Evolutionary conservation across 129 eudicot species (phyloP).

Genomic region (Logfia minima): DNA sequence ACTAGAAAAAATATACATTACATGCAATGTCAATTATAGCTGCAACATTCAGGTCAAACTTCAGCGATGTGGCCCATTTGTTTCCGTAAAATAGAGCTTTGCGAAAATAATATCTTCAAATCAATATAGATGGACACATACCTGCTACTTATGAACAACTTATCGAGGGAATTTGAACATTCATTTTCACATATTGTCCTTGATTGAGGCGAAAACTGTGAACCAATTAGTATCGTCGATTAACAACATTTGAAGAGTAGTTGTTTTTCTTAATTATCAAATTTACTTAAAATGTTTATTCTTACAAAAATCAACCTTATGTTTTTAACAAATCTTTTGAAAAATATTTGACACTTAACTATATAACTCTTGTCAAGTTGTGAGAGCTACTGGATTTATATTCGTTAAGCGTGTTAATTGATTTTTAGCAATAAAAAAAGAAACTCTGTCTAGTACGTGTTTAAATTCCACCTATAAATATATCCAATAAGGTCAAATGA

Average conservation of each 20-base stretch:
- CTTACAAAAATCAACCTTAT: too few relatives aligned
- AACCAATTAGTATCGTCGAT: too few relatives aligned
- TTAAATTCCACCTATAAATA: constrained; percentile 4
- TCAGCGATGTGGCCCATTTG: not conserved
- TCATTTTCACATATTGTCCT: too few relatives aligned
- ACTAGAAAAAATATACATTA: not conserved
- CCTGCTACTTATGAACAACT: not conserved
- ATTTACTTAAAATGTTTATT: too few relatives aligned
- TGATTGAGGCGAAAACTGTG: too few relatives aligned
- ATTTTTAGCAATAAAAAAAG: constrained; percentile 4
- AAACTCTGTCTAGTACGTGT: not conserved
- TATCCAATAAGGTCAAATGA: constrained; percentile 17
- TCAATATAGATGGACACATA: not conserved
- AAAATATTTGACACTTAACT: not conserved
- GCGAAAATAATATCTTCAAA: too few relatives aligned
- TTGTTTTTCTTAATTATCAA: too few relatives aligned
- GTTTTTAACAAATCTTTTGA: too few relatives aligned
- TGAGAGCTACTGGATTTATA: constrained; percentile 8
- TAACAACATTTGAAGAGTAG: too few relatives aligned
- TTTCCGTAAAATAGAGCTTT: not conserved
- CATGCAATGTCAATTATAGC: not conserved
- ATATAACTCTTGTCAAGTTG: not conserved
- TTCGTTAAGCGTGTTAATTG: constrained; percentile 22
- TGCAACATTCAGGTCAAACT: not conserved
- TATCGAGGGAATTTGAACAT: too few relatives aligned